Conservation (phyloP, 2,329 filamentous ascomycete species). For the Pseudogymnoascus sp. region DNA sequence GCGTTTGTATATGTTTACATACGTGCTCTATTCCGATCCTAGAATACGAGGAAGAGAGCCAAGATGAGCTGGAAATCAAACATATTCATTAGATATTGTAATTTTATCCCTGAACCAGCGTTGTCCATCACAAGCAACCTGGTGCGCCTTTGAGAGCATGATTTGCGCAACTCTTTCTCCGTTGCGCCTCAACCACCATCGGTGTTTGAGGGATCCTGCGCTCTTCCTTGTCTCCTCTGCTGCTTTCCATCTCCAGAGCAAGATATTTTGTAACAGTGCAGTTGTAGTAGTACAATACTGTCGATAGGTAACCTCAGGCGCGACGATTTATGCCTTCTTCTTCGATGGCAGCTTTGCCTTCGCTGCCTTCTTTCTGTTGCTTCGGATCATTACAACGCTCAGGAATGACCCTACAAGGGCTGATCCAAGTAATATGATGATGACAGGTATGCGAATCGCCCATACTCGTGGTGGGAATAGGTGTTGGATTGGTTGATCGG, state of each 20-base stretch:
- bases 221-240: neutral
- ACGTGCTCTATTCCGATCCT: neutral
- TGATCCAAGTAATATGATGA: constrained; percentile 83
- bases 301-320: neutral
- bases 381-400: constrained; percentile 95
- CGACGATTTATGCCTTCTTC: constrained; percentile 56
- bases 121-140: neutral
- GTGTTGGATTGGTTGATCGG: constrained; percentile 84
- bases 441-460: constrained; percentile 97
- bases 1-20: neutral
- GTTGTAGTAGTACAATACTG: neutral
- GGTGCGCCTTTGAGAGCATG: neutral
- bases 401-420: constrained; percentile 96
- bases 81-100: constrained; percentile 6
- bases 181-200: neutral
- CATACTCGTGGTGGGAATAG: constrained; percentile 96
- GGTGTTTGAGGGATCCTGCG: neutral
- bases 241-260: neutral
- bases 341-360: constrained; percentile 89
- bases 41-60: neutral
- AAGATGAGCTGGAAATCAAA: neutral
- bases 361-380: constrained; percentile 93
- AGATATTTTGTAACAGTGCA: neutral
- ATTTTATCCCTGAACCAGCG: constrained; percentile 6
- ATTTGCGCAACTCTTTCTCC: neutral